Base-by-base conservation (phyloP, 305 asterid species). In the Caryopteris hybrid region DNA sequence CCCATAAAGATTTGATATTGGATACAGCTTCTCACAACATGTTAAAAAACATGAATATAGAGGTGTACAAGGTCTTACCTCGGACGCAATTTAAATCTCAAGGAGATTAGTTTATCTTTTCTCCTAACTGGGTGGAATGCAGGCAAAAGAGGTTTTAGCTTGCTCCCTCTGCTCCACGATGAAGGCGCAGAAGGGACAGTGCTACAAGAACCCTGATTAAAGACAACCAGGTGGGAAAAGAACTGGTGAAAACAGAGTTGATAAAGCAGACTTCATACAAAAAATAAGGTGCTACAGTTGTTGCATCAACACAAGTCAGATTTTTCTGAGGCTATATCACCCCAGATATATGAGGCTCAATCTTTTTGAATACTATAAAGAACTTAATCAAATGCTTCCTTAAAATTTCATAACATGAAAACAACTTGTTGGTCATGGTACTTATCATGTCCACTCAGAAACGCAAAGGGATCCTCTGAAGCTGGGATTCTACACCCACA, bases 81-180 rank as follows among this genome's bases (percentile, higher is more conserved):
- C 36, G 73, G 81, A 79, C 79, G 74, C 38, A 89, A 81, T 79
- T 79, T 86, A 85, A 88, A 84, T 79, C 80, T 88, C 67, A 88
- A 74, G 36, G 85, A 77, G 71, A 81, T 69, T 68, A 78, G 71
- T 76, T 83, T 82, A 61, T 81, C 86, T 63, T 81, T 86, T 22
- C 58, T 73, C 66, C 78, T 76, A 78, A 74, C 76, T 10, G 63
- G 57, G 23, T 41, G 80, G 62, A 77, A 54, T 43, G 76, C 69
- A 58, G 80, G 77, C 27, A 66, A 53, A 45, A 62, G 70, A 64
- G 10, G 79, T 29, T 78, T 79, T 74, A 75, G 77, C 68, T 80
- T 84, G 81, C 76, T 74, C 66, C 84, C 81, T 54, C 81, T 68
- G 70, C 83, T 74, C 86, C 76, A 75, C 2, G 84, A 75, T 77